Evolutionary conservation across 2,329 filamentous ascomycete genomes (phyloP).

Genomic region (Talaromyces sp.): DNA sequence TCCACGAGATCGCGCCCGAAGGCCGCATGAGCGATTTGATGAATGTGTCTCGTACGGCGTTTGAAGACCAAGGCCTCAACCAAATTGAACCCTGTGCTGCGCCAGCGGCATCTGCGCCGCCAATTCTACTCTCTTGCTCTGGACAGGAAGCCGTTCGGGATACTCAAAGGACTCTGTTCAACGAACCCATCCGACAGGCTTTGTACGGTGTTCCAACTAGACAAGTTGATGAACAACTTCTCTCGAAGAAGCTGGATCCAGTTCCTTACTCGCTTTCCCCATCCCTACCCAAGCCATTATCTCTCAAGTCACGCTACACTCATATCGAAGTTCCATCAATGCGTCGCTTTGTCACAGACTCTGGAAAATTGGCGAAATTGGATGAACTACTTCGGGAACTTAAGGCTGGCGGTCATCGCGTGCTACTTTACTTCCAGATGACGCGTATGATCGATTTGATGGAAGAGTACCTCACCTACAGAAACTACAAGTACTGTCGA

Average conservation of each 20-base stretch:
- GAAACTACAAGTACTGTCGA: constrained; percentile 98
- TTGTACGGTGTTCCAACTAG: constrained; percentile 67
- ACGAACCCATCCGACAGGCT: constrained; percentile 70
- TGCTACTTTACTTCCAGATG: constrained; percentile 99
- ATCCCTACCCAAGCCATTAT: constrained; percentile 76
- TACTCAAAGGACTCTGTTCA: constrained; percentile 74
- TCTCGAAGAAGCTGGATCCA: constrained; percentile 72
- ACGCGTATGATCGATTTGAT: constrained; percentile 99
- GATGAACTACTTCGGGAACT: constrained; percentile 85
- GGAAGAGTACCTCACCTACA: constrained; percentile 98
- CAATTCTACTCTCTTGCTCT: constrained; percentile 77
- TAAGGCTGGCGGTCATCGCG: constrained; percentile 89
- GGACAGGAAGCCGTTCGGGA: constrained; percentile 68
- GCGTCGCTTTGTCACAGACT: constrained; percentile 96
- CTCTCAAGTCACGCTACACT: constrained; percentile 81
- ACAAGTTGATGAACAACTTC: constrained; percentile 70
- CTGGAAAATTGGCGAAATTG: constrained; percentile 89
- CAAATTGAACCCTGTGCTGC: constrained; percentile 79
- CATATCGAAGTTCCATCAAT: constrained; percentile 94
- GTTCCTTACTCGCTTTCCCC: constrained; percentile 60
- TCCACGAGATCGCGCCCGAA: constrained; percentile 71
- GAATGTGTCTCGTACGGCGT: constrained; percentile 71
- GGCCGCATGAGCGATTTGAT: constrained; percentile 75
- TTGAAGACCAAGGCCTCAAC: constrained; percentile 70
- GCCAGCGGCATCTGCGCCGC: constrained; percentile 80